Evolutionary conservation across 345 rosid species (phyloP).

Genomic region (Citrus inodora): DNA sequence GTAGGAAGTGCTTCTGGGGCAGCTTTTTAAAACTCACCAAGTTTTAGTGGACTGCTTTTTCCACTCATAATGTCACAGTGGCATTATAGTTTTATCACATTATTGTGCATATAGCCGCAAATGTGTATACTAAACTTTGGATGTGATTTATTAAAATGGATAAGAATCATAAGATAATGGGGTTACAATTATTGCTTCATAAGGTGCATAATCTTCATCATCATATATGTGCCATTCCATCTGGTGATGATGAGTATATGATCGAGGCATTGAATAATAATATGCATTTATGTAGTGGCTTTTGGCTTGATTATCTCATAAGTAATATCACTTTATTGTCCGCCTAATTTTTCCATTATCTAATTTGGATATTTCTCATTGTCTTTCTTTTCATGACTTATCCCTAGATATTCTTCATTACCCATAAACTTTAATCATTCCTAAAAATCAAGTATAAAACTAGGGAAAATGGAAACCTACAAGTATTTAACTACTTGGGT

Average conservation of each 20-base stretch:
- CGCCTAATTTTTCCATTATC: not conserved
- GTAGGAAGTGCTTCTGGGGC: not conserved
- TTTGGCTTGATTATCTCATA: constrained; percentile 1
- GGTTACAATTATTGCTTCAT: constrained; percentile 16
- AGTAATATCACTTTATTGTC: not conserved
- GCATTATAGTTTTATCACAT: not conserved
- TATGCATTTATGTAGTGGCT: not conserved
- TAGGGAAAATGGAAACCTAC: too few species aligned
- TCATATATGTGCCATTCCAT: not conserved
- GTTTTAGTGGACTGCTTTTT: constrained; percentile 4
- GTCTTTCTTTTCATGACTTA: not conserved
- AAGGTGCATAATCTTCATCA: not conserved
- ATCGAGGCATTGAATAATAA: not conserved
- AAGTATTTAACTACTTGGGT: too few species aligned
- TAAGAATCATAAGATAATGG: constrained; percentile 6
- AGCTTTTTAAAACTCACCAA: not conserved
- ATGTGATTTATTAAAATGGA: constrained; percentile 3
- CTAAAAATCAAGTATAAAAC: too few species aligned
- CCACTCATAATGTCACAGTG: not conserved
- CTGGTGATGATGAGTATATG: not conserved
- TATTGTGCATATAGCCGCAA: not conserved
- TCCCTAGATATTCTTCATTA: too few species aligned
- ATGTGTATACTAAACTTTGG: not conserved
- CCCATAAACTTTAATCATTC: too few species aligned
- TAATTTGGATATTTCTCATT: not conserved